Base-by-base conservation (phyloP, 148 eudicot genomes). In the Vaccinium myrtillus region DNA sequence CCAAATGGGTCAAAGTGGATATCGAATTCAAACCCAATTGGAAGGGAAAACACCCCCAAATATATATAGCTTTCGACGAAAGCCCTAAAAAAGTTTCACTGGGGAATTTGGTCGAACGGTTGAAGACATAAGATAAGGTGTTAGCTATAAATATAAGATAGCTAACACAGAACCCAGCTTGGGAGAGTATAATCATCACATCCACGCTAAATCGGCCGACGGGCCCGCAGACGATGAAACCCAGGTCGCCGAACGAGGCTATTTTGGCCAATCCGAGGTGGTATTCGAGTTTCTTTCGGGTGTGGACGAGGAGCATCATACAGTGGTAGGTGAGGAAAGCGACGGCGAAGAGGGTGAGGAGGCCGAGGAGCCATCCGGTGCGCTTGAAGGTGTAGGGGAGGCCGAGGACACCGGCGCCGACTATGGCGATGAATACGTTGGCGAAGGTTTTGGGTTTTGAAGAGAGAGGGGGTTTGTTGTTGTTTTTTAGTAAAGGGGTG, bases 341-440 rank as follows among this genome's bases (percentile, higher is more conserved):
- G 78, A 90, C 88, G 21, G 80, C 78, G 36, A 86, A 80, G 58
- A 93, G 88, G 39, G 87, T 90, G 8, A 82, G 4, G n/a, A 88
- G 16, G 36, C 95, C 95, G 80, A 89, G 85, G 2, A 88, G 8
- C 88, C 90, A 93, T 21, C 95, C 95, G 75, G 95, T 87, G 82
- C 81, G 81, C 86, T 80, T 87, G 86, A 91, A 93, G 69, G 93
- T 91, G 83, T 93, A 93, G 13, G 95, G 95, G 21, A 93, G 88
- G 49, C 95, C 95, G 27, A 93, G 83, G 75, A 93, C 95, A 0
- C 95, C 95, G 30, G 95, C 88, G 65, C 95, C 95, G 21, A 93
- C 92, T 1, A 93, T 55, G 61, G 95, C 89, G 23, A 93, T 91
- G 78, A 93, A 93, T 14, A 93, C 88, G 63, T 93, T 93, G 3